Conservation (phyloP, 805 yeast genomes). For the Nakazawaea laoshanensis region DNA sequence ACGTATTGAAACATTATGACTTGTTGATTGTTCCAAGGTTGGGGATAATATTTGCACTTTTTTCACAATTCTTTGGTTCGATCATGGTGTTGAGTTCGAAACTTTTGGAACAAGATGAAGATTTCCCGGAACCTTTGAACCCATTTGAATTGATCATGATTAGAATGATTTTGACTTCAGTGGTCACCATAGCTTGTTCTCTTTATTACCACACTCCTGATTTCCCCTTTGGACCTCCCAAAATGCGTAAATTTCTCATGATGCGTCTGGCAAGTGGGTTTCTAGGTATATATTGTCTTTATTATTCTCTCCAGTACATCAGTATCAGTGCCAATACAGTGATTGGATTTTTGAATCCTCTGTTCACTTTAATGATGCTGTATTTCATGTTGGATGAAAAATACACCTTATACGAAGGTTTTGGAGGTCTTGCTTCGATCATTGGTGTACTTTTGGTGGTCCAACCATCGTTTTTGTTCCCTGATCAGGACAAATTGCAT, state of each 20-base stretch:
- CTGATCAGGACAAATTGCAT: neutral
- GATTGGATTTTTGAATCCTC: conserved; percentile 34
- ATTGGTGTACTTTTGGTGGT: conserved; percentile 35
- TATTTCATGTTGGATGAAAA: conserved; percentile 29
- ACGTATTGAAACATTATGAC: too few relatives aligned
- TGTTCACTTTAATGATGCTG: conserved; percentile 35
- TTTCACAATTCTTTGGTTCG: conserved; percentile 34
- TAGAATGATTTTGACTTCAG: conserved; percentile 33
- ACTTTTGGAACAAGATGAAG: conserved; percentile 31
- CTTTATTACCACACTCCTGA: conserved; percentile 26
- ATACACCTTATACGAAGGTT: conserved; percentile 30
- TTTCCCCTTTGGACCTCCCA: conserved; percentile 35
- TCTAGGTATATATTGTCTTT: conserved; percentile 34
- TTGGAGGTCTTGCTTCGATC: conserved; percentile 28
- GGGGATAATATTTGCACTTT: conserved; percentile 27
- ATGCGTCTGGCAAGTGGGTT: conserved; percentile 30
- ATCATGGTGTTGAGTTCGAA: conserved; percentile 36
- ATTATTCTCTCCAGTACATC: conserved; percentile 33
- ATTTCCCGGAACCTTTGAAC: conserved; percentile 27
- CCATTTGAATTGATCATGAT: conserved; percentile 35
- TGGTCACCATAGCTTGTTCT: conserved; percentile 25
- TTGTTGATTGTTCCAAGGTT: conserved; percentile 16
- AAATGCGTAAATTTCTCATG: conserved; percentile 22
- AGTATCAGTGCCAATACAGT: conserved; percentile 36
- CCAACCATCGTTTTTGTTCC: conserved; percentile 32